These are phyloP conservation scores for Thecaphora thlaspeos DNA, from an alignment of 1,284 basidiomycete species.

Conservation along the genomic window DNA sequence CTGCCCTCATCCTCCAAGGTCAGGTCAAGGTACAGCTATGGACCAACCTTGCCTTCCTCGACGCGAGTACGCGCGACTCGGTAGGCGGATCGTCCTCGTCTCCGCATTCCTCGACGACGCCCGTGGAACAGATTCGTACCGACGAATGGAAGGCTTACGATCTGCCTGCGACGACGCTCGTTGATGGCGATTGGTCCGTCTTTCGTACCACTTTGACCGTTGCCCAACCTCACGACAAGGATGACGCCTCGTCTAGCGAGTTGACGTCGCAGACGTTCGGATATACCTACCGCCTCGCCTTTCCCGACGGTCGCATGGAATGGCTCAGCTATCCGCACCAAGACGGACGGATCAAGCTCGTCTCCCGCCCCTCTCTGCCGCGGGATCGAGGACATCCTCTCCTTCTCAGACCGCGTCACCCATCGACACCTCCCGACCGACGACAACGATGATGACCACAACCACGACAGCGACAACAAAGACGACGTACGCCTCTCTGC, in stretches of 20 bases:
- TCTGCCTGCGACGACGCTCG: background rate
- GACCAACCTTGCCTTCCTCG: background rate
- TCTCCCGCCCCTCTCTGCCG: slow-evolving; percentile 3
- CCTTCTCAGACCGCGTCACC: background rate
- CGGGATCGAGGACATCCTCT: slow-evolving; percentile 4
- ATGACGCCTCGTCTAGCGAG: too few species aligned
- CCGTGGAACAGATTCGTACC: too few species aligned
- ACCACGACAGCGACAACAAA: background rate
- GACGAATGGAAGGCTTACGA: background rate
- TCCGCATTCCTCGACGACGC: too few species aligned
- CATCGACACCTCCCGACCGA: background rate
- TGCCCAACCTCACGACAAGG: too few species aligned
- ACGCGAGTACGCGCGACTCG: background rate
- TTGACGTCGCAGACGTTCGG: too few species aligned
- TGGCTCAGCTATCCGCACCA: slow-evolving; percentile 27
- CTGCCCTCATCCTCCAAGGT: background rate
- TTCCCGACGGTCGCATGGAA: slow-evolving; percentile 26
- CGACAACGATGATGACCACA: slow-evolving; percentile 4
- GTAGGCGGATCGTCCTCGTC: too few species aligned
- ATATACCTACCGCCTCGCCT: slow-evolving; percentile 28
- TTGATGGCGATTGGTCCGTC: background rate
- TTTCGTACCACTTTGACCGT: background rate
- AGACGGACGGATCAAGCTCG: slow-evolving; percentile 21
- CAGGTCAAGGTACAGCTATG: background rate
- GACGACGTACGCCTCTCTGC: slow-evolving; percentile 8